Evolutionary conservation across 345 rosid species (phyloP).

Genomic region (Triadica sebifera): DNA sequence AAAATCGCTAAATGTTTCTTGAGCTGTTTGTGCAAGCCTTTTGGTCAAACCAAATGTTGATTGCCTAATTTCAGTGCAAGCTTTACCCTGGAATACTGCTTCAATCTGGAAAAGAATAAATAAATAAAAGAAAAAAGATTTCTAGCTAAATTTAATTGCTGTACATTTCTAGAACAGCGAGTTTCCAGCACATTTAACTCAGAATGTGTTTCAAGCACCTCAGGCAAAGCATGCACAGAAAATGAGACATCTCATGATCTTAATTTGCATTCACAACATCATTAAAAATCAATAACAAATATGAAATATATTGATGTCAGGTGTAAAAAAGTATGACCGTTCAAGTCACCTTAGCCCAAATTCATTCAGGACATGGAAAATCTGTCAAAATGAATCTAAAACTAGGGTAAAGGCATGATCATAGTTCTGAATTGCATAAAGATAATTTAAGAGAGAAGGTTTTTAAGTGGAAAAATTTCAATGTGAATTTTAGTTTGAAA

Average conservation of each 20-base stretch:
- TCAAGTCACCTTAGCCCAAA: background rate
- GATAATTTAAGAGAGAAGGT: background rate
- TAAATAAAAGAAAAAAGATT: no score
- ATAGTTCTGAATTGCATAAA: background rate
- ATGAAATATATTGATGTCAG: background rate
- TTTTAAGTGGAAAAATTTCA: no score
- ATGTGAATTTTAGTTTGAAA: background rate
- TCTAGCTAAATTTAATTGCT: no score
- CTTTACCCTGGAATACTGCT: constrained; percentile 71
- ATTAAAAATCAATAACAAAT: background rate
- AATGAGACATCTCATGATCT: constrained; percentile 1
- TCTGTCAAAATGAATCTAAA: background rate
- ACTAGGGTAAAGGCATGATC: background rate
- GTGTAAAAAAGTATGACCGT: background rate
- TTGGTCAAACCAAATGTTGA: constrained; percentile 83
- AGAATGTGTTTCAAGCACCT: background rate
- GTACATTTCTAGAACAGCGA: no score
- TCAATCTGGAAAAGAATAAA: constrained; percentile 57
- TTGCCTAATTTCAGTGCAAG: constrained; percentile 85
- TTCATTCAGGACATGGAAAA: background rate
- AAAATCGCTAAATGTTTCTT: constrained; percentile 96
- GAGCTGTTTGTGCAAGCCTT: constrained; percentile 86
- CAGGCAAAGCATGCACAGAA: background rate
- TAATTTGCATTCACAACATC: constrained; percentile 3
- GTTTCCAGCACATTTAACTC: background rate